Percentiles rank a stretch among this genome's conserved stretches.
Evolutionary conservation across 1,284 basidiomycete species (phyloP).

Genomic region (Coriolopsis trogii): DNA sequence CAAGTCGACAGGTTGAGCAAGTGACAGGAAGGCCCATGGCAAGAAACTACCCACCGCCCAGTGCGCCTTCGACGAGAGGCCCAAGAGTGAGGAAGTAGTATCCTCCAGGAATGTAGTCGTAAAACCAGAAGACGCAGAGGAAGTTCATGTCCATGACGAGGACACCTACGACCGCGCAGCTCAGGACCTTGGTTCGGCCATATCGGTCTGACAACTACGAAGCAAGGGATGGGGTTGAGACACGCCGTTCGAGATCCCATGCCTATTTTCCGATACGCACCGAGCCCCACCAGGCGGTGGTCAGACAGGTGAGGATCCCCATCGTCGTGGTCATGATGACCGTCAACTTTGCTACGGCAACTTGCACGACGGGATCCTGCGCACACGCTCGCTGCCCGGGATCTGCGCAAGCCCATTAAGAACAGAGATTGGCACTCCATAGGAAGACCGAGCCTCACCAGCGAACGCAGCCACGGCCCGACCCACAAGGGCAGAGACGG

Average conservation of each 20-base stretch:
- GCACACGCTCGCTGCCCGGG: constrained; percentile 50
- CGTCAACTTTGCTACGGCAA: constrained; percentile 60
- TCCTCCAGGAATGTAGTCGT: constrained; percentile 69
- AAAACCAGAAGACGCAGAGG: constrained; percentile 65
- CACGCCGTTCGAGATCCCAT: constrained; percentile 1
- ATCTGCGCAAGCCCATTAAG: constrained; percentile 1
- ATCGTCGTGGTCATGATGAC: constrained; percentile 66
- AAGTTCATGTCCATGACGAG: constrained; percentile 70
- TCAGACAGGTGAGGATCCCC: constrained; percentile 75
- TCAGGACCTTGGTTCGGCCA: constrained; percentile 73
- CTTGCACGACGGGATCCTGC: constrained; percentile 73
- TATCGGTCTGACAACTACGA: constrained; percentile 76
- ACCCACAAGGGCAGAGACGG: not conserved
- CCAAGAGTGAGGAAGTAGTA: constrained; percentile 84
- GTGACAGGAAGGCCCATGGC: not conserved
- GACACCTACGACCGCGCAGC: constrained; percentile 64
- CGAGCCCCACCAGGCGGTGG: constrained; percentile 86
- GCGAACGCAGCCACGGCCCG: not conserved
- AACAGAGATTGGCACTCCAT: too few species aligned
- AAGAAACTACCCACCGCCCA: constrained; percentile 65
- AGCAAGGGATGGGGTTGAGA: not conserved
- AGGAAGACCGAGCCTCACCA: not conserved
- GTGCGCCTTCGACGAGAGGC: constrained; percentile 71
- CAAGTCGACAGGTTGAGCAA: not conserved
- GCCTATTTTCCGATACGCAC: constrained; percentile 40